phyloP scores from a whole-genome alignment of 2,329 filamentous ascomycete species.

The Trichoderma harzianum region DNA sequence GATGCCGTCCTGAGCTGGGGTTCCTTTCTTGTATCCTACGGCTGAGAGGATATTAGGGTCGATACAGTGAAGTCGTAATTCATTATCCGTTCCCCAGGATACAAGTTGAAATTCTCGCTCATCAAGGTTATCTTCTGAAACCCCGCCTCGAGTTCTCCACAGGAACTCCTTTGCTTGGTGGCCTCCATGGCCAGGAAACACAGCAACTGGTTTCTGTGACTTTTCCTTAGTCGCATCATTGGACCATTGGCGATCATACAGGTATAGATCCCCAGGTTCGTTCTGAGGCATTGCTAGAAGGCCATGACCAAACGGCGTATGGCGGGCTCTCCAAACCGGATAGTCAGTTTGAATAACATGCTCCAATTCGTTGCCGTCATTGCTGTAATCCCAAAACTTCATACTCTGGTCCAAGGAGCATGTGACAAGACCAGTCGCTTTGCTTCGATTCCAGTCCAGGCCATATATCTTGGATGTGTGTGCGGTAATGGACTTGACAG shows the following conservation, averaged over 20 bases:
- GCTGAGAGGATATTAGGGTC: slow-evolving; percentile 60
- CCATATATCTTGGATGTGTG: slow-evolving; percentile 94
- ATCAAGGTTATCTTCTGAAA: slow-evolving; percentile 67
- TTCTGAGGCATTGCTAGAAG: slow-evolving; percentile 89
- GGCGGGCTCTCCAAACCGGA: slow-evolving; percentile 85
- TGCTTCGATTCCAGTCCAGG: slow-evolving; percentile 85
- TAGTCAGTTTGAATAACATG: slow-evolving; percentile 78
- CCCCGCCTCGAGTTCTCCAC: slow-evolving; percentile 73
- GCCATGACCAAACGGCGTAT: slow-evolving; percentile 85
- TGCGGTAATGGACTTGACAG: slow-evolving; percentile 79
- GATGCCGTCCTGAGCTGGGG: slow-evolving; percentile 59
- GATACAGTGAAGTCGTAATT: slow-evolving; percentile 74
- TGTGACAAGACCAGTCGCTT: slow-evolving; percentile 70
- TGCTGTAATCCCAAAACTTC: slow-evolving; percentile 82
- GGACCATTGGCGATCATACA: slow-evolving; percentile 67
- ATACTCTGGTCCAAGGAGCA: slow-evolving; percentile 90
- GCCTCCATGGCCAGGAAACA: slow-evolving; percentile 60
- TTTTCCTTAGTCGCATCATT: slow-evolving; percentile 43
- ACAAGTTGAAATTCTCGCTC: slow-evolving; percentile 88
- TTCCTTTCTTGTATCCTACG: slow-evolving; percentile 72
- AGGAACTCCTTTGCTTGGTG: slow-evolving; percentile 85
- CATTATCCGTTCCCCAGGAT: slow-evolving; percentile 85
- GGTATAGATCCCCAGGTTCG: slow-evolving; percentile 76
- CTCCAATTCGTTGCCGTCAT: slow-evolving; percentile 62
- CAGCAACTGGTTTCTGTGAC: slow-evolving; percentile 48